Evolutionary conservation across 179 eudicot species (phyloP).

Genomic region (Drosera spatulata): DNA sequence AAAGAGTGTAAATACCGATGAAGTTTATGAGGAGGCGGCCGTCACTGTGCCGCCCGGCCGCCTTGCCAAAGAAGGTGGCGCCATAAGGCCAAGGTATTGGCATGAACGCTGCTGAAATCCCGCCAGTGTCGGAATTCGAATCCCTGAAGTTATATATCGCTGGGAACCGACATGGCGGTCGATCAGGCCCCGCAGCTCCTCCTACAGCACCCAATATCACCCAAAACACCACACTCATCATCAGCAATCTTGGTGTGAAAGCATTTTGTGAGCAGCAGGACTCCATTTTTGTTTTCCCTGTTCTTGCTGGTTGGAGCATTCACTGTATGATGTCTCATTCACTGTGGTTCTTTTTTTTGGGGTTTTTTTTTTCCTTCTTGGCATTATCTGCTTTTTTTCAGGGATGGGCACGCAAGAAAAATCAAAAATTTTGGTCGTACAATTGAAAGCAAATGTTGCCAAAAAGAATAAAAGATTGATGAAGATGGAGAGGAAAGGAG

Average conservation of each 20-base stretch:
- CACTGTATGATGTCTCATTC: too few species aligned
- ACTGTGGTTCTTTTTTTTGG: neutral
- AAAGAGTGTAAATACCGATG: conserved; percentile 31
- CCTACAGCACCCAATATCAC: conserved; percentile 4
- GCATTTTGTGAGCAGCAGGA: neutral
- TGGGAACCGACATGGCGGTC: conserved; percentile 30
- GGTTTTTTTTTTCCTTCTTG: conserved; percentile 1
- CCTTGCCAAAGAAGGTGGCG: conserved; percentile 54
- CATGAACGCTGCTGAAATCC: conserved; percentile 55
- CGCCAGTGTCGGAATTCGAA: conserved; percentile 87
- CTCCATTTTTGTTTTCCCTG: conserved; percentile 4
- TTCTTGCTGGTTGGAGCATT: neutral
- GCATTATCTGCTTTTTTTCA: neutral
- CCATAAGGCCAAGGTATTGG: conserved; percentile 52
- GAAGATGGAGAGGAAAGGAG: too few species aligned
- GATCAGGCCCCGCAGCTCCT: neutral
- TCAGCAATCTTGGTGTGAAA: neutral
- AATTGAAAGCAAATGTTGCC: too few species aligned
- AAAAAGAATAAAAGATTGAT: too few species aligned
- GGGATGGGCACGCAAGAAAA: neutral
- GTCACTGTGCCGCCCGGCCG: conserved; percentile 56
- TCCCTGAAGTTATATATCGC: conserved; percentile 87
- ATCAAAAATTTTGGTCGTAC: too few species aligned
- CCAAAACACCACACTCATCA: neutral
- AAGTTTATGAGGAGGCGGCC: conserved; percentile 74